Percentiles rank a stretch among this genome's conserved stretches.
Evolutionary conservation across 345 rosid genomes (phyloP).

Genomic region (Dovyalis caffra): DNA sequence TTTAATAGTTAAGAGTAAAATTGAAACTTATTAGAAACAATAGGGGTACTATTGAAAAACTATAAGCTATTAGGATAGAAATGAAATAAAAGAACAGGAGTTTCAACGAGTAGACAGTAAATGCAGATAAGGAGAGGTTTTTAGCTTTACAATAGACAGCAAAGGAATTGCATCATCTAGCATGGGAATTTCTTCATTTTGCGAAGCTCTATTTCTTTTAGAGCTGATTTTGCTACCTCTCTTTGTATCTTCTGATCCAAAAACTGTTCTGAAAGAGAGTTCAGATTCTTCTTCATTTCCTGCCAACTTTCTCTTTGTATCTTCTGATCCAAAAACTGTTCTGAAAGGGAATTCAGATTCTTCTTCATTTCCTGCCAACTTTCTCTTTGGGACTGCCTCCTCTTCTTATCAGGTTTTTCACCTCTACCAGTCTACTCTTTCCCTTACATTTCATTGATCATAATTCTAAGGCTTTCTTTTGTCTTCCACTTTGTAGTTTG

Average conservation of each 20-base stretch:
- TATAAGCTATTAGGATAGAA: no score
- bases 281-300: slow-evolving; percentile 11
- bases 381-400: slow-evolving; percentile 33
- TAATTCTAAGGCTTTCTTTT: not conserved
- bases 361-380: slow-evolving; percentile 17
- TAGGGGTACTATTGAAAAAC: no score
- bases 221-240: not conserved
- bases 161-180: no score
- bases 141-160: no score
- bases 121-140: no score
- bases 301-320: slow-evolving; percentile 23
- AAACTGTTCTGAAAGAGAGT: not conserved
- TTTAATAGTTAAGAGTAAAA: no score
- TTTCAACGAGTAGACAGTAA: no score
- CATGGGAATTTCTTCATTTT: slow-evolving; percentile 2
- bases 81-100: no score
- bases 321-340: no score
- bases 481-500: slow-evolving; percentile 10
- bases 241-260: slow-evolving; percentile 2
- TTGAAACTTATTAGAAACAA: no score
- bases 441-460: no score
- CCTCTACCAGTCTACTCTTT: not conserved
- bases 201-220: not conserved
- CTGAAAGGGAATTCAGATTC: not conserved
- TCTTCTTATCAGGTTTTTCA: slow-evolving; percentile 30